Evolutionary conservation across 768 basidiomycete genomes (phyloP), one percentile per base, ranked within the genome.

Genomic region (Gymnopilus junonius): DNA sequence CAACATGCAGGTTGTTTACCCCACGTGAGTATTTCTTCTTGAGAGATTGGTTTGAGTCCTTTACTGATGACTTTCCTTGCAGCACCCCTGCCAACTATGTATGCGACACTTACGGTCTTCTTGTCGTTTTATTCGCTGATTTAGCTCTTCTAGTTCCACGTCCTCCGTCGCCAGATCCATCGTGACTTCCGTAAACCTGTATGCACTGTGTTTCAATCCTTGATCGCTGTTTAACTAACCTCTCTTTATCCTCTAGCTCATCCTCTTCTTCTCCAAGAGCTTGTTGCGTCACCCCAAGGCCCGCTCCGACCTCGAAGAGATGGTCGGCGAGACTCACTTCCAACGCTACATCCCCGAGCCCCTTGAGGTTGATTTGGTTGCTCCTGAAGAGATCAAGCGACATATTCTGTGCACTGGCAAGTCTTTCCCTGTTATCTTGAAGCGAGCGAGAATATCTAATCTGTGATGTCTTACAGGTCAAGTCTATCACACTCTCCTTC

Each of bases 1-100:
- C 79, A 99, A 99, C 75, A 94, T 99, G 94, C 97, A 99, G 79
- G 91, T 99, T 67, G 94, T 97, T 29, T 99, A 99, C 79, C 93
- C 95, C 4, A 95, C 95, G 91, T 93, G 73, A 76, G 91, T 83
- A 37, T 59, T 61, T 14, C 29, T 27, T n/a, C 8, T 25, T 53
- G 32, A 32, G 6, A 0, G 53, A 43, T 43, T 37, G 6, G 0
- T 46, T n/a, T 57, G 57, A 31, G 42, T 8, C 46, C 21, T n/a
- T 55, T 58, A 70, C 66, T 70, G 67, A 51, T 57, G 7, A 11
- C 15, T 39, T 45, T 61, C 27, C n/a, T 5, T 55, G 4, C 64
- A 93, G 92, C 25, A 97, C 97, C 0, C 96, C 97, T 8, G 92
- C 95, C 55, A 98, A 97, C 83, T 97, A 97, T 76, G 90, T 91